These are phyloP conservation scores for Aphanomyces stellatus DNA, from an alignment of 352 stramenopile species.

Conservation along the genomic window DNA sequence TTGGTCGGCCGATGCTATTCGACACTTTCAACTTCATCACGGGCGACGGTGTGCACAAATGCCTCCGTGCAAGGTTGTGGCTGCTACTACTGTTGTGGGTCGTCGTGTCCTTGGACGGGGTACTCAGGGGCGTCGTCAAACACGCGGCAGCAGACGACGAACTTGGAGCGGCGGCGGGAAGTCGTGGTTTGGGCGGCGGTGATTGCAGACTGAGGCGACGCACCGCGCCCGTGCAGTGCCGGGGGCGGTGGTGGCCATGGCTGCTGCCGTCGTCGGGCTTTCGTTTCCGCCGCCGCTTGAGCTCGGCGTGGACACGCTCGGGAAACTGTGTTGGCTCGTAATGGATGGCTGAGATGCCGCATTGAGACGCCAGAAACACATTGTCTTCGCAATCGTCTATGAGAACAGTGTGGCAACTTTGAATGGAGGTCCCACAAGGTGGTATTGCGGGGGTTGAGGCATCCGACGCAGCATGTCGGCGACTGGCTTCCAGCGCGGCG, in stretches of 20 bases:
- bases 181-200: no score
- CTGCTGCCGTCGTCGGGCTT: background rate
- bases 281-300: background rate
- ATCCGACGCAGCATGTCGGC: background rate
- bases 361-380: slow-evolving; percentile 60
- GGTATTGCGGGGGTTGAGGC: slow-evolving; percentile 19
- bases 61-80: slow-evolving; percentile 30
- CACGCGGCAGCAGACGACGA: background rate
- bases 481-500: slow-evolving; percentile 2
- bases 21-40: slow-evolving; percentile 72
- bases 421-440: no score
- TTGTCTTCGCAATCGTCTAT: slow-evolving; percentile 76
- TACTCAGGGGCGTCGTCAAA: background rate
- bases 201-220: background rate
- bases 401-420: slow-evolving; percentile 61
- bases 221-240: background rate
- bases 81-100: no score
- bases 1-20: slow-evolving; percentile 62
- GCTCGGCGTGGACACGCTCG: background rate
- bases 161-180: no score
- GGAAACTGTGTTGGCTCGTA: slow-evolving; percentile 37
- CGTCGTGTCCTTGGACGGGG: background rate
- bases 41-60: slow-evolving; percentile 67
- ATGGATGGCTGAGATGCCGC: slow-evolving; percentile 57
- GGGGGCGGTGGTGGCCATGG: background rate